phyloP scores from a whole-genome alignment of 805 yeast genomes.

The Tetrapisispora pingtungensis region DNA sequence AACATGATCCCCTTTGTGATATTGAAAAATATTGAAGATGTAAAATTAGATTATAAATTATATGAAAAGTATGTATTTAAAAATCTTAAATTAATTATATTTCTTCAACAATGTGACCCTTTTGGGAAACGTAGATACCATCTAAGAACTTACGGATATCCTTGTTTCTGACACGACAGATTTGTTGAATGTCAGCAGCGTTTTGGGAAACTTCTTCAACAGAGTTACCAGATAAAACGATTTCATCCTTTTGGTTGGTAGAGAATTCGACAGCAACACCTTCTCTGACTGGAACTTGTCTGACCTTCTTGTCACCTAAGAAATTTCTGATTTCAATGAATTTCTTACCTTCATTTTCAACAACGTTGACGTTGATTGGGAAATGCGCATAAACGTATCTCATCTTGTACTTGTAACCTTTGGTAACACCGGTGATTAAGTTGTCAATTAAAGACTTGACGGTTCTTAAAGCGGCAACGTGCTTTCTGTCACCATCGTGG shows the following conservation, averaged over 20 bases:
- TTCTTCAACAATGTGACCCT: constrained; percentile 76
- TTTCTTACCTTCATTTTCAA: constrained; percentile 64
- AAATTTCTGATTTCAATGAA: constrained; percentile 96
- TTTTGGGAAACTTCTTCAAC: constrained; percentile 86
- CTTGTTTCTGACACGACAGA: constrained; percentile 98
- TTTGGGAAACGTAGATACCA: constrained; percentile 98
- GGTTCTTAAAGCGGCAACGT: constrained; percentile 98
- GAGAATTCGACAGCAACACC: constrained; percentile 86
- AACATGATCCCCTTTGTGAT: too few species aligned
- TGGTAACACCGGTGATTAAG: constrained; percentile 97
- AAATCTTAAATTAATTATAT: constrained; percentile 18
- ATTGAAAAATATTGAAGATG: not conserved
- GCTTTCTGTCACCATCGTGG: constrained; percentile 99
- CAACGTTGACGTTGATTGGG: constrained; percentile 96
- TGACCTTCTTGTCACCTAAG: constrained; percentile 98
- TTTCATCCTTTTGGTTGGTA: constrained; percentile 85
- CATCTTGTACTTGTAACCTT: constrained; percentile 99
- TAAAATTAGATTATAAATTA: too few species aligned
- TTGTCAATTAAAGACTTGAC: constrained; percentile 91
- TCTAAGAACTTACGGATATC: constrained; percentile 99
- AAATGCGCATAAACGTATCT: constrained; percentile 99
- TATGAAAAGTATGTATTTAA: not conserved
- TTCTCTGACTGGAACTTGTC: constrained; percentile 74
- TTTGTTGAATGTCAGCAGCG: constrained; percentile 97
- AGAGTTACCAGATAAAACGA: constrained; percentile 63